Evolutionary conservation across 2,329 filamentous ascomycete genomes (phyloP), one percentile per base, ranked within the genome.

Genomic region (Tolypocladium ovalisporum): DNA sequence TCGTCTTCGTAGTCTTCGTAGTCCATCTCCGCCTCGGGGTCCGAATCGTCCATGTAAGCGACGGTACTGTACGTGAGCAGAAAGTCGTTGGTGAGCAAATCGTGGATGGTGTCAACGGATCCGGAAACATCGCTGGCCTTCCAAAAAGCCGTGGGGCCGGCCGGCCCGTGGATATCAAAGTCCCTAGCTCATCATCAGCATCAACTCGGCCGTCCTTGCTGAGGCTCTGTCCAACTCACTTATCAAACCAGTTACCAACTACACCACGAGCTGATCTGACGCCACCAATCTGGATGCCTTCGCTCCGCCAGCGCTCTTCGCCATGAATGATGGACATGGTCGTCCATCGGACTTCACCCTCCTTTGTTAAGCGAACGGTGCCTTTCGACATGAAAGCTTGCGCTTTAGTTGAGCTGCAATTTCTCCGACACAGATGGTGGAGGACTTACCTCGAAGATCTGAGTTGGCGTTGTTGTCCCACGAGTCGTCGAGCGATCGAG

Each of bases 221-320:
- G 15, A 8, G 2, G 10, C 5, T n/a, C 5, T 34, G 29, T 3
- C 15, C 27, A 47, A 65, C 74, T 60, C 73, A 85, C 82, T 84
- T 86, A 64, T 90, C 87, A 64, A 90, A 92, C 89, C 89, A 93
- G 55, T 83, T 86, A 0, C 89, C 88, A 2, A 90, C 66, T 0
- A 90, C 83, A 1, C 88, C 88, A 9, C 87, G 78, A 8, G 80
- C 82, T 7, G 85, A 86, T 54, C 75, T 72, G 1, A 83, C 64
- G 0, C 88, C 89, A 13, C 88, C 88, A 6, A 92, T 70, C 69
- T 93, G 89, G 7, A 92, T 76, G 10, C 86, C 82, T 71, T 93
- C 89, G 65, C 84, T 88, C n/a, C 82, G 79, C 89, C 88, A 92
- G 27, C 87, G 76, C 65, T 88, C 84, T 62, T 88, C 78, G 53